Evolutionary conservation across 495 filamentous ascomycete species (phyloP), one percentile per base, ranked within the genome.

Genomic region (Aspergillus indologenus): DNA sequence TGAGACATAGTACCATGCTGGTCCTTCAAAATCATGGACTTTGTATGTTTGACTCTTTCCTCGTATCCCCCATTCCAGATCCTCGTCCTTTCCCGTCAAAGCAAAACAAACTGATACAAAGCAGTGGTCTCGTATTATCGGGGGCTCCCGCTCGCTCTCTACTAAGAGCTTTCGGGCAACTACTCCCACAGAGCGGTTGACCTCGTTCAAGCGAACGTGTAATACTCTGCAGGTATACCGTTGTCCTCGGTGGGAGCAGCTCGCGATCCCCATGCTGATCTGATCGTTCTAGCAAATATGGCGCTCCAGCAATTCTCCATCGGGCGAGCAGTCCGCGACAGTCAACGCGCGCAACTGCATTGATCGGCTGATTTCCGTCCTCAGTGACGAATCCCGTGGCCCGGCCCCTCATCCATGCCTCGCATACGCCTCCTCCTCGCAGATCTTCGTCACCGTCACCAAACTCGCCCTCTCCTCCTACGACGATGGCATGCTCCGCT

Each of bases 81-180:
- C 48, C 14, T 34, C 54, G 54, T 58, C 51, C 31, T 48, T 15
- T 51, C 14, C 19, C 18, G 49, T 26, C 49, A 24, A 29, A 29
- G 22, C n/a, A 43, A 46, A n/a, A 51, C 20, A 15, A 4, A 40
- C 68, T 74, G 65, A 71, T 45, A 56, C 9, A 26, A 26, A 55
- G 42, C 65, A 95, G 90, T 95, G 90, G 88, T 90, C 90, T 75
- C 87, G 92, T 75, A 83, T 96, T 65, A 85, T 96, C 75, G 91
- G 90, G 70, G 90, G 90, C 68, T 88, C 85, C 61, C 84, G 85
- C 66, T 81, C 85, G 53, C 81, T 83, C 72, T 82, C 72, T 65
- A 83, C 71, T 54, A 83, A 81, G 73, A 82, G 83, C 71, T 79
- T 84, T 61, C 77, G 84, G 47, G 79, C 86, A 40, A 86, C 86